phyloP scores from a whole-genome alignment of 257 asterid species.

The Jacaranda mimosifolia region DNA sequence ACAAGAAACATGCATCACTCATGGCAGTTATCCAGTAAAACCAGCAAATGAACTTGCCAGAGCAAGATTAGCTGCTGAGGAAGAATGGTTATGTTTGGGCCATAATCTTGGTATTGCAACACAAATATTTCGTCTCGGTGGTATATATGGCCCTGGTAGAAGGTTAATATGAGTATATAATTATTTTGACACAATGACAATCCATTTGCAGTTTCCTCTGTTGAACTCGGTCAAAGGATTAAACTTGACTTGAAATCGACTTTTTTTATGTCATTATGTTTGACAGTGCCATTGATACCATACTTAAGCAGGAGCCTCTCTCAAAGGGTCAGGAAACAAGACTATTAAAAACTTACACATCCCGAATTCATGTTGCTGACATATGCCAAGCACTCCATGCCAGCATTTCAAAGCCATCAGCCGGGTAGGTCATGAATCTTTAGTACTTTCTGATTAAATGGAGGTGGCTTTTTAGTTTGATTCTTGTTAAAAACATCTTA shows the following conservation, averaged over 20 bases:
- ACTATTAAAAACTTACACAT: slow-evolving; percentile 62
- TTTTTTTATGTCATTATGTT: neutral
- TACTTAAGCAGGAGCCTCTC: slow-evolving; percentile 66
- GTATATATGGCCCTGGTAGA: slow-evolving; percentile 97
- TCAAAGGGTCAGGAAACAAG: slow-evolving; percentile 69
- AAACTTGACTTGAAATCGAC: neutral
- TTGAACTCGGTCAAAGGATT: neutral
- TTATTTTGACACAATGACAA: neutral
- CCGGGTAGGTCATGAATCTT: slow-evolving; percentile 49
- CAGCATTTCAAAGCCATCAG: slow-evolving; percentile 63
- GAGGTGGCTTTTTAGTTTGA: too few relatives aligned
- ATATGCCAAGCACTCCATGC: slow-evolving; percentile 88
- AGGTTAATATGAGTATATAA: slow-evolving; percentile 54
- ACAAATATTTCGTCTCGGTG: slow-evolving; percentile 89
- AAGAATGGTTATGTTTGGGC: slow-evolving; percentile 78
- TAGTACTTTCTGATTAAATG: neutral
- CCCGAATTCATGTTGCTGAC: slow-evolving; percentile 90
- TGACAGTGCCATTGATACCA: slow-evolving; percentile 88
- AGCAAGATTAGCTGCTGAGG: slow-evolving; percentile 80
- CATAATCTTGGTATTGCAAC: slow-evolving; percentile 58
- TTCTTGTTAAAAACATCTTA: too few relatives aligned
- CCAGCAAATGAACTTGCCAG: slow-evolving; percentile 56
- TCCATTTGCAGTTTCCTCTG: neutral
- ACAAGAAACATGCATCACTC: slow-evolving; percentile 32
- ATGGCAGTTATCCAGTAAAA: slow-evolving; percentile 65